Evolutionary conservation across 2,329 filamentous ascomycete species (phyloP), one percentile per base, ranked within the genome.

Genomic region (Aspergillus quadricinctus): DNA sequence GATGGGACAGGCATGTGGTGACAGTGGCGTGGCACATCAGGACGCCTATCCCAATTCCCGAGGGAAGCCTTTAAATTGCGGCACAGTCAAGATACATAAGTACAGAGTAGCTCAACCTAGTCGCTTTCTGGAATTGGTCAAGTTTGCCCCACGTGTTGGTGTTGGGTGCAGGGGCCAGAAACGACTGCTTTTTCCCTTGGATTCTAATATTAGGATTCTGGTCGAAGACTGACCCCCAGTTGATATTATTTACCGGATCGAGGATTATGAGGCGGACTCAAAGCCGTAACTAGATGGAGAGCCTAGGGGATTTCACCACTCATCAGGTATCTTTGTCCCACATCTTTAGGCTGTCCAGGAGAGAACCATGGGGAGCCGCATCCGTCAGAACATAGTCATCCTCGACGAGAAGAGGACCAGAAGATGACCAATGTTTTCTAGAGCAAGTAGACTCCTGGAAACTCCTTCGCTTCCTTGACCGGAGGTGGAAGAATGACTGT

Each of bases 111-210:
- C 19, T 4, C 17, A 19, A 21, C n/a, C 17, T 21, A 43, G 19
- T 19, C 9, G 40, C 4, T 23, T 21, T 23, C 51, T 52, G 49
- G 49, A 55, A 41, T 49, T 50, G 49, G 54, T 43, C 49, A 51
- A 28, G 57, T 49, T 37, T 48, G 55, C 52, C 57, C 57, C 57
- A 57, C 55, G 55, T 57, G 57, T 52, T 59, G 51, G 40, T 57
- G 57, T 52, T 59, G 51, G 40, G 57, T 49, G 51, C 57, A 53
- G 55, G 49, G 57, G 57, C 46, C 41, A 50, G n/a, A 45, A 50
- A 21, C 21, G 28, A 31, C 48, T 28, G 19, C 29, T 35, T 2
- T 5, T 8, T 4, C 31, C 14, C 31, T 35, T 5, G 31, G 5
- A 35, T 17, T 14, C 14, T 17, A 35, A 35, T 35, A 43, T 19